Evolutionary conservation across 2,329 filamentous ascomycete species (phyloP), one percentile per base, ranked within the genome.

Genomic region (Remersonia thermophila): DNA sequence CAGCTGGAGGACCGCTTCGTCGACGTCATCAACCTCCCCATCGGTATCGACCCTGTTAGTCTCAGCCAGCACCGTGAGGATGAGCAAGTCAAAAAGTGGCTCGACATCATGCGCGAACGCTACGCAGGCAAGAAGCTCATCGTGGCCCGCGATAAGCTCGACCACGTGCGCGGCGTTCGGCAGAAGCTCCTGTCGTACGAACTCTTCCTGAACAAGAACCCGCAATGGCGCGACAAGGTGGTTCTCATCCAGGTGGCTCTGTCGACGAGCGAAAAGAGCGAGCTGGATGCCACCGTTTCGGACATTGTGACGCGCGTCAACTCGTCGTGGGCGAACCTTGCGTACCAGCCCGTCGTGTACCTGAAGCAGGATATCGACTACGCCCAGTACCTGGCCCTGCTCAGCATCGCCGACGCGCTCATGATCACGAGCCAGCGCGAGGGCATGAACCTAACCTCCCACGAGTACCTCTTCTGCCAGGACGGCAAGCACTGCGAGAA

Each of bases 221-320:
- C 89, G 0, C 73, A 93, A 52, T 95, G 83, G 82, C 72, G 78
- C 36, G 84, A 89, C 48, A 80, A 82, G 53, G 83, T 89, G 11
- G 86, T 95, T 18, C 66, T 96, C 42, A 89, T 96, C 39, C 89
- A 96, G 59, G 89, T 96, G 11, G 89, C 87, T 3, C 82, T 91
- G 3, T 93, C 87, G 1, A 84, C 83, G 1, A 86, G 81, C 17
- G 87, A 95, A 54, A 83, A 93, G 55, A 75, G 76, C 14, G 87
- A 95, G 52, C 70, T 95, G 8, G 83, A 93, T 49, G 82, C 83
- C 1, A 84, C 82, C 0, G 81, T 96, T 16, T 87, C 84, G 2
- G 86, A 95, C 55, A 95, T 96, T 54, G 86, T 93, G 44, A 93
- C 85, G 35, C 77, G 89, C 41, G 89, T 96, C 55, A 94, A 96